A percentile compares a stretch with the other conserved stretches of the same genome.
phyloP scores from a whole-genome alignment of 345 rosid genomes.

The Gossypium ekmanianum region DNA sequence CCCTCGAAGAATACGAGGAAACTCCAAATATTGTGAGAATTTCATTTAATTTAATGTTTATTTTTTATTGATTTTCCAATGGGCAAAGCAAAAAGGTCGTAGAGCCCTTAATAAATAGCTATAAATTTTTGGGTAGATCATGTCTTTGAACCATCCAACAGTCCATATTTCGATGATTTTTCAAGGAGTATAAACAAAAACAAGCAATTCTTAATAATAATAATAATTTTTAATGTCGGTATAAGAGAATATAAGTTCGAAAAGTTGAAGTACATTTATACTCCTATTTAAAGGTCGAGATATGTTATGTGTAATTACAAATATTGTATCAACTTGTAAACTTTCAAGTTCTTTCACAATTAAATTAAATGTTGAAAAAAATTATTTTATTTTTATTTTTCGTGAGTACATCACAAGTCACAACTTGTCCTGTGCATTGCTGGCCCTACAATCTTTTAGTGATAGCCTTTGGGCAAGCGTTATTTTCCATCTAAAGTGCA shows the following conservation, averaged over 20 bases:
- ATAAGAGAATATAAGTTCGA: accelerated
- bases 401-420: neutral
- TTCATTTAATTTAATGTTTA: neutral
- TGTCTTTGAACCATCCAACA: neutral
- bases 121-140: neutral
- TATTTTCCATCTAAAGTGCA: slow-evolving; percentile 2
- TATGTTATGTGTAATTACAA: too few species aligned
- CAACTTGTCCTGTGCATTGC: neutral
- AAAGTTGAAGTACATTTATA: accelerated
- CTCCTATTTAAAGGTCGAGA: accelerated
- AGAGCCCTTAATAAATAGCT: neutral
- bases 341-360: too few species aligned
- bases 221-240: neutral
- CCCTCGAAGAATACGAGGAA: too few species aligned
- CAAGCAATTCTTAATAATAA: neutral
- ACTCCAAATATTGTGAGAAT: neutral
- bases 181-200: neutral
- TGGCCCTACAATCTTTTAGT: neutral
- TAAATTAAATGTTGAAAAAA: too few species aligned
- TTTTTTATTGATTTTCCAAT: neutral
- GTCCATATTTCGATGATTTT: neutral
- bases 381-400: neutral
- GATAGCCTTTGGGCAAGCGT: neutral
- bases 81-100: neutral
- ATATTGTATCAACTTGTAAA: too few species aligned